Percentiles rank a stretch among this genome's conserved stretches.
These are phyloP conservation scores for Gaertneriomyces sp. DNA, from an alignment of 192 early-diverging fungal species.

Conservation along the genomic window DNA sequence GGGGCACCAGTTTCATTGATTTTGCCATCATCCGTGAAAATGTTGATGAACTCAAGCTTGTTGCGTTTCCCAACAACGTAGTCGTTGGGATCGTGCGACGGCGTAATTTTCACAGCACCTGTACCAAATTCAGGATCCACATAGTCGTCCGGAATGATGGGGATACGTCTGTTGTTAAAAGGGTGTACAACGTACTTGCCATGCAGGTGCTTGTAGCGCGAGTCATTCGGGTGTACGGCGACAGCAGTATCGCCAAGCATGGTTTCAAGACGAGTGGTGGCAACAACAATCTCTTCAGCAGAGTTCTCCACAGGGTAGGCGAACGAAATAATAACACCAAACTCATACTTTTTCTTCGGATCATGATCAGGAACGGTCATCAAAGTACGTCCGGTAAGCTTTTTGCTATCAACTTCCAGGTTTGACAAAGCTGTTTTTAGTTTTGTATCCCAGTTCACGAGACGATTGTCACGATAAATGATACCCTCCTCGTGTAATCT, in stretches of 20 bases:
- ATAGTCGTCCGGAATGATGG: constrained; percentile 83
- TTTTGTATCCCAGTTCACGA: constrained; percentile 98
- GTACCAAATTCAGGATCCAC: constrained; percentile 94
- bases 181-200: constrained; percentile 94
- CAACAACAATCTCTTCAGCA: constrained; percentile 85
- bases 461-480: constrained; percentile 92
- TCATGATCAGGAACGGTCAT: constrained; percentile 90
- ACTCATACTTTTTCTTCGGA: constrained; percentile 91
- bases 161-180: constrained; percentile 84
- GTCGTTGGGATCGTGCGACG: constrained; percentile 97
- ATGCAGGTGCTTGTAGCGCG: constrained; percentile 90
- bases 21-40: constrained; percentile 95
- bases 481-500: constrained; percentile 90
- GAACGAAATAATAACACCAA: constrained; percentile 95
- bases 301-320: constrained; percentile 85
- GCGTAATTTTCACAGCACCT: constrained; percentile 98
- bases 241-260: constrained; percentile 99
- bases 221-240: constrained; percentile 89
- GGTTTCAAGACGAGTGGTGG: constrained; percentile 98
- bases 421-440: constrained; percentile 96
- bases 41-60: constrained; percentile 91
- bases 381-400: constrained; percentile 79
- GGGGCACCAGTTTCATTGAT: constrained; percentile 86
- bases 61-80: constrained; percentile 94
- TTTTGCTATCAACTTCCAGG: constrained; percentile 87